Percentiles rank a stretch among this genome's conserved stretches.
Conservation (phyloP, 23 red algal genomes). For the Pyropia haitanensis region DNA sequence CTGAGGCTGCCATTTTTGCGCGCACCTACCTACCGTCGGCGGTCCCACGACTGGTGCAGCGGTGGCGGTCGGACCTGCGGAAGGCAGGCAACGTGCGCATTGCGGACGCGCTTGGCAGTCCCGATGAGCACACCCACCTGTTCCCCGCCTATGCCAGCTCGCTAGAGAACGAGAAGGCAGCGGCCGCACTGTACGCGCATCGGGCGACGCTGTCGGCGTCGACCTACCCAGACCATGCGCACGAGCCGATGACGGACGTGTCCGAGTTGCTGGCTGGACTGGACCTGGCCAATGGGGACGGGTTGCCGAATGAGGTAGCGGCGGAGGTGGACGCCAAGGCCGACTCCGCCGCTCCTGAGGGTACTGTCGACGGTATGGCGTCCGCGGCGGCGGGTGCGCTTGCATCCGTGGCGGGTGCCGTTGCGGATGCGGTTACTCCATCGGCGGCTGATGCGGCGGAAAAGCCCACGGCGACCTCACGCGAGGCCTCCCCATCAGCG, state of each 20-base stretch:
- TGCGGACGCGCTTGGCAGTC: slow-evolving; percentile 73
- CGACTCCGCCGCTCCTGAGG: too few relatives aligned
- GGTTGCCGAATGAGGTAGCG: neutral
- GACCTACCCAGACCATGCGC: slow-evolving; percentile 43
- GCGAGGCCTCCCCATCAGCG: too few relatives aligned
- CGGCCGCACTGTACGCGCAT: slow-evolving; percentile 12
- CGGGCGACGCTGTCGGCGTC: slow-evolving; percentile 25
- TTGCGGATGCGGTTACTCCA: too few relatives aligned
- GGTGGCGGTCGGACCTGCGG: slow-evolving; percentile 68
- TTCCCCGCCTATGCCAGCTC: slow-evolving; percentile 62
- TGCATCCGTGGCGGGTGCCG: too few relatives aligned
- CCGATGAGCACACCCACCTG: slow-evolving; percentile 57
- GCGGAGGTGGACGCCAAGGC: too few relatives aligned
- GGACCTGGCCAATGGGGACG: slow-evolving; percentile 47
- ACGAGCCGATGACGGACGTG: slow-evolving; percentile 43
- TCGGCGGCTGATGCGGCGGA: too few relatives aligned
- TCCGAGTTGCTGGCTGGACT: slow-evolving; percentile 51
- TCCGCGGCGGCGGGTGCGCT: too few relatives aligned
- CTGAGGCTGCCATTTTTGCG: slow-evolving; percentile 90
- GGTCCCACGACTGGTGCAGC: slow-evolving; percentile 41
- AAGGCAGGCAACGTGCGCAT: slow-evolving; percentile 59
- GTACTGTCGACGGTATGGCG: too few relatives aligned
- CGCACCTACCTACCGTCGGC: slow-evolving; percentile 67
- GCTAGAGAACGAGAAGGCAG: slow-evolving; percentile 48
- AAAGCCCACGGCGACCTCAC: too few relatives aligned